phyloP scores from a whole-genome alignment of 805 yeast genomes.

The Vanderwaltozyma verrucispora region DNA sequence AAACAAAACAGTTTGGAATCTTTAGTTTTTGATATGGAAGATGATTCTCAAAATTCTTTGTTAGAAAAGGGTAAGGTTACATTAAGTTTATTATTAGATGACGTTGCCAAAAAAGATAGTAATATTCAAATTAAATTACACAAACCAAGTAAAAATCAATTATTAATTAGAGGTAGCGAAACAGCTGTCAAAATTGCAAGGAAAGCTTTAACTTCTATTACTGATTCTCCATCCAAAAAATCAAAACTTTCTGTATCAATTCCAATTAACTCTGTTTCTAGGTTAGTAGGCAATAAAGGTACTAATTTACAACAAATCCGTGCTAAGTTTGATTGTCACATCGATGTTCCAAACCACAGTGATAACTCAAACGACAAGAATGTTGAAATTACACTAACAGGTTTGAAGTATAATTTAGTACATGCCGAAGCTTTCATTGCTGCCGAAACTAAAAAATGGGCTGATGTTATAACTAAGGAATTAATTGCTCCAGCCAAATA shows the following conservation, averaged over 20 bases:
- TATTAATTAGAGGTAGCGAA: slow-evolving; percentile 62
- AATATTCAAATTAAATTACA: slow-evolving; percentile 40
- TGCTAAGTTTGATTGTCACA: slow-evolving; percentile 62
- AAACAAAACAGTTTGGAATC: slow-evolving; percentile 44
- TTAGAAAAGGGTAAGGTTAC: slow-evolving; percentile 11
- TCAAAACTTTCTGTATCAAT: slow-evolving; percentile 39
- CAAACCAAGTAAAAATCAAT: slow-evolving; percentile 38
- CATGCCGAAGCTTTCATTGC: slow-evolving; percentile 54
- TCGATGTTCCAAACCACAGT: slow-evolving; percentile 55
- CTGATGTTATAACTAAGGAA: slow-evolving; percentile 64
- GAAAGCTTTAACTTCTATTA: slow-evolving; percentile 29
- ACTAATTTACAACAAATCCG: slow-evolving; percentile 55
- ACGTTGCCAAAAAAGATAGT: slow-evolving; percentile 29
- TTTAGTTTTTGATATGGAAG: slow-evolving; percentile 40
- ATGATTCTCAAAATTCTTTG: slow-evolving; percentile 42
- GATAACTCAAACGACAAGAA: slow-evolving; percentile 28
- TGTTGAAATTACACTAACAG: slow-evolving; percentile 52
- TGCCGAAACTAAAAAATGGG: slow-evolving; percentile 59
- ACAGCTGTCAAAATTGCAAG: slow-evolving; percentile 39
- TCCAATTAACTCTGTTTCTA: slow-evolving; percentile 58
- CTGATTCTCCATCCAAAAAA: slow-evolving; percentile 18
- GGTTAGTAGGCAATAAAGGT: slow-evolving; percentile 88
- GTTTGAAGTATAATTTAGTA: slow-evolving; percentile 68
- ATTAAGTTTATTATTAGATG: slow-evolving; percentile 22
- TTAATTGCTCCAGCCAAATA: slow-evolving; percentile 64